Evolutionary conservation across 129 eudicot species (phyloP), one percentile per base, ranked within the genome.

Genomic region (Pulicaria dysenterica): DNA sequence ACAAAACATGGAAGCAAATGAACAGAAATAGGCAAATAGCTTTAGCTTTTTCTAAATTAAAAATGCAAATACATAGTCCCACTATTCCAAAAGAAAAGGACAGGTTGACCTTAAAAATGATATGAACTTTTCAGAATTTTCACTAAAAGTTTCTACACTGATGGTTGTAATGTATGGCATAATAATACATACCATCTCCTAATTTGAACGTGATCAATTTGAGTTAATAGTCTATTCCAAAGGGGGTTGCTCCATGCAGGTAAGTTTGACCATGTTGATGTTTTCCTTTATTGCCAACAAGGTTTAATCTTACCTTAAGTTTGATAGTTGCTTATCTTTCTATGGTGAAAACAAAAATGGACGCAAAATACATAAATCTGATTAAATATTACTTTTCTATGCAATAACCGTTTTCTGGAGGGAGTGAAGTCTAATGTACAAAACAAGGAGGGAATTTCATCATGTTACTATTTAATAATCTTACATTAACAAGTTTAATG

Each of bases 401-500:
- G 31, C 31, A 24, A 24, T 24, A 24, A 24, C 31, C 31, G 31
- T 54, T 40, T 55, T 69, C 8, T 51, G 15, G 15, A 13, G 38
- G 43, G 70, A 19, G 13, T 17, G 46, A 14, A 17, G 31, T 24
- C 31, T 24, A 24, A 24, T 24, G 31, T 24, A 24, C 31, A 24
- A 24, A 24, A 24, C 31, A 24, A 24, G 31, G 47, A 53, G 11
- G 48, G 43, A 47, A 47, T 16, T 6, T 1, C 8, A 45, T 38
- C 0, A 53, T 15, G 45, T n/a, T 42, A 48, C 4, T 13, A 5
- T 57, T 19, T 36, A 17, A 16, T 15, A 34, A 8, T 62, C 95
- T 87, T 82, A 93, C 98, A 94, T 88, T 57, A 94, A 75, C 54
- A 94, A 53, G 82, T 94, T 94, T 75, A 94, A 69, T 11, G 96